These are phyloP conservation scores for Alternaria angustiovoidea DNA, from an alignment of 2,329 filamentous ascomycete genomes.

Conservation along the genomic window DNA sequence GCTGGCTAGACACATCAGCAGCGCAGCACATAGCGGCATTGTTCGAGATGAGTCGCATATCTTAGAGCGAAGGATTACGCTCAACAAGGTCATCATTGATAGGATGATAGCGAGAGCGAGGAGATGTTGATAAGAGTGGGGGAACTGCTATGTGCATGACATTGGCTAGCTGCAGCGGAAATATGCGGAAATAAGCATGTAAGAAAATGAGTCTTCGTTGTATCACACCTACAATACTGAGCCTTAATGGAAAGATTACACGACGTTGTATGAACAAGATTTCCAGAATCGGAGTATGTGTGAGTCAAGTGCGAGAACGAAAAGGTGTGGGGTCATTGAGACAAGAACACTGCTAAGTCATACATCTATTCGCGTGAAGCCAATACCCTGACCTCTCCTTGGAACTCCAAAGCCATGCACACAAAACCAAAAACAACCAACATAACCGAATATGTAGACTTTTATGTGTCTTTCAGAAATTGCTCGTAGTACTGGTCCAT, in stretches of 20 bases:
- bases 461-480: conserved; percentile 51
- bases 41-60: neutral
- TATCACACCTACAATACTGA: neutral
- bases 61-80: neutral
- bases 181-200: conserved; percentile 6
- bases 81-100: neutral
- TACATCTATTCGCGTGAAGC: neutral
- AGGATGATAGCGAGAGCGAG: neutral
- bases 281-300: neutral
- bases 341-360: neutral
- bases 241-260: neutral
- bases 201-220: neutral
- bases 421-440: neutral
- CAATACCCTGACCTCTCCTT: neutral
- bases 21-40: neutral
- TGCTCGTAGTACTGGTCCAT: conserved; percentile 61
- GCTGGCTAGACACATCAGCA: neutral
- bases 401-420: conserved; percentile 5
- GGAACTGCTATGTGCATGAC: neutral
- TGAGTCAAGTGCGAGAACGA: neutral
- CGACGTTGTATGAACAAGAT: neutral
- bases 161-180: neutral
- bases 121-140: conserved; percentile 14
- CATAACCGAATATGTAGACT: neutral
- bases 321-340: neutral